These are phyloP conservation scores for Tylopilus plumbeoviolaceoides DNA, from an alignment of 768 basidiomycete genomes.

Conservation along the genomic window DNA sequence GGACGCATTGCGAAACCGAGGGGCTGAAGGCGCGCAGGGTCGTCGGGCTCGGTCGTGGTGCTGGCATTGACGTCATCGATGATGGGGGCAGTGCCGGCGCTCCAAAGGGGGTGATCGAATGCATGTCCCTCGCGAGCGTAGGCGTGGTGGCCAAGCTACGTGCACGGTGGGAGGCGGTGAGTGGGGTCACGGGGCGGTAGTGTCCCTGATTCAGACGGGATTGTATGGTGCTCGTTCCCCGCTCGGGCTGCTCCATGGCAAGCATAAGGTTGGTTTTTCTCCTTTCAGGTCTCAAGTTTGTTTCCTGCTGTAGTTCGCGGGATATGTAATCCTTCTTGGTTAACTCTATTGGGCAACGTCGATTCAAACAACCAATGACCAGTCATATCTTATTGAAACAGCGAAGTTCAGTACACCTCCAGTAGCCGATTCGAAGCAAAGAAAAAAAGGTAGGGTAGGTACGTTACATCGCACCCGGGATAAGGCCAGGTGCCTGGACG, in stretches of 20 bases:
- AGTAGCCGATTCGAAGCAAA: too few species aligned
- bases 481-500: neutral
- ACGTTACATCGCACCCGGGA: too few species aligned
- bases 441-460: too few species aligned
- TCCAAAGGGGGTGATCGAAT: neutral
- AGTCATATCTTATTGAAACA: too few species aligned
- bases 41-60: neutral
- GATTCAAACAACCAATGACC: neutral
- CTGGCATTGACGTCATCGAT: neutral
- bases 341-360: neutral
- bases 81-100: neutral
- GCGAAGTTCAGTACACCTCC: too few species aligned
- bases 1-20: slow-evolving; percentile 8
- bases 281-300: neutral
- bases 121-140: neutral
- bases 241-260: neutral
- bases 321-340: too few species aligned
- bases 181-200: neutral
- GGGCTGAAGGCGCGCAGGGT: neutral
- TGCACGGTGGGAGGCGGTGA: slow-evolving; percentile 18
- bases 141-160: slow-evolving; percentile 22
- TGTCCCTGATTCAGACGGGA: neutral
- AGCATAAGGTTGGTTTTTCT: neutral
- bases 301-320: neutral
- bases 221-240: too few species aligned